Evolutionary conservation across 2,329 filamentous ascomycete species (phyloP).

Genomic region (Talaromyces marneffei): DNA sequence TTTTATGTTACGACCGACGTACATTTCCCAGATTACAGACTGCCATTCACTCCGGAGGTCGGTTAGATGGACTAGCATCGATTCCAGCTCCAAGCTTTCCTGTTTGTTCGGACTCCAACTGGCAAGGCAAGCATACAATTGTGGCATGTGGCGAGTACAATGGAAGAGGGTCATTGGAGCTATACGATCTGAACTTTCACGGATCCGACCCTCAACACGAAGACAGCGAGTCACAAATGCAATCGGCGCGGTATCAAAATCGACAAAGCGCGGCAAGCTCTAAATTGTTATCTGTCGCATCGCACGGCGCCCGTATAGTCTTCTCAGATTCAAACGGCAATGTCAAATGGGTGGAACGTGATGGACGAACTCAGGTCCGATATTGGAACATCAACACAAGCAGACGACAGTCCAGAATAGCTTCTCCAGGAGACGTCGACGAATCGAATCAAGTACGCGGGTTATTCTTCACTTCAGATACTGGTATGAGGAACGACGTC

Average conservation of each 20-base stretch:
- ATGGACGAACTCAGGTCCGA: slow-evolving; percentile 57
- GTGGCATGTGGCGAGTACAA: slow-evolving; percentile 88
- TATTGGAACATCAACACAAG: slow-evolving; percentile 52
- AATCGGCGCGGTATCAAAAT: slow-evolving; percentile 56
- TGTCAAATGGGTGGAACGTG: slow-evolving; percentile 85
- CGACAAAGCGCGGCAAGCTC: slow-evolving; percentile 75
- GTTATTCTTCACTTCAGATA: slow-evolving; percentile 23
- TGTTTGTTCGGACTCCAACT: slow-evolving; percentile 28
- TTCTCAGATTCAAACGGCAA: slow-evolving; percentile 79
- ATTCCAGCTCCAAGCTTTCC: slow-evolving; percentile 54
- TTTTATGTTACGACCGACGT: slow-evolving; percentile 82
- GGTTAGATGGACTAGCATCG: slow-evolving; percentile 66
- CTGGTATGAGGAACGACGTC: slow-evolving; percentile 58
- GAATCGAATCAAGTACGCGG: not conserved
- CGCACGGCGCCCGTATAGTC: slow-evolving; percentile 75
- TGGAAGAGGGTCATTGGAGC: slow-evolving; percentile 78
- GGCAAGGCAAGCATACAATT: slow-evolving; percentile 58
- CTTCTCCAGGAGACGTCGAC: not conserved
- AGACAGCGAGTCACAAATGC: slow-evolving; percentile 24
- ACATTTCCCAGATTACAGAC: slow-evolving; percentile 72
- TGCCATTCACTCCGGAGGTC: slow-evolving; percentile 77
- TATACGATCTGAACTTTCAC: slow-evolving; percentile 53
- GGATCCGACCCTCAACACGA: slow-evolving; percentile 24
- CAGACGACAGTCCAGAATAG: slow-evolving; percentile 14
- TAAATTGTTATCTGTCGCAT: slow-evolving; percentile 73